These are phyloP conservation scores for Laguncularia racemosa DNA, from an alignment of 345 rosid genomes.

Conservation along the genomic window DNA sequence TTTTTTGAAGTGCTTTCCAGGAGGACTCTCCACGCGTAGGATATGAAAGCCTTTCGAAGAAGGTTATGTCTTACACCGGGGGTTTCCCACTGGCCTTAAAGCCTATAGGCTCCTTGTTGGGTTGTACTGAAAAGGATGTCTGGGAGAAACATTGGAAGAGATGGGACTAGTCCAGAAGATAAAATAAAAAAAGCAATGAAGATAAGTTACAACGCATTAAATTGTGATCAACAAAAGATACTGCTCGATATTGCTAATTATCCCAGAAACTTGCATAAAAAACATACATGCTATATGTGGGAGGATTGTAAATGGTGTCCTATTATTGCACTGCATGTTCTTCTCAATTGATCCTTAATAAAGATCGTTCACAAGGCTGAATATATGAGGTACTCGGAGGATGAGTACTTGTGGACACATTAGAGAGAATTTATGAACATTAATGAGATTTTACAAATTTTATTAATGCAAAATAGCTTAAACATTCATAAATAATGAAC, in stretches of 20 bases:
- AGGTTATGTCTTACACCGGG: too few relatives aligned
- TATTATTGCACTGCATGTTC: not conserved
- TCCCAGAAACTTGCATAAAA: not conserved
- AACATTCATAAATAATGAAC: too few relatives aligned
- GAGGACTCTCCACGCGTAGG: too few relatives aligned
- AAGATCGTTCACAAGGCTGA: not conserved
- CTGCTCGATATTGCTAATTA: not conserved
- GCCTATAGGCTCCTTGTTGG: not conserved
- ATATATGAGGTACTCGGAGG: too few relatives aligned
- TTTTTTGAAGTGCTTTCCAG: not conserved
- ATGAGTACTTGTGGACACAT: not conserved
- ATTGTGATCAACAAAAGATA: not conserved
- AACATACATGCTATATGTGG: not conserved
- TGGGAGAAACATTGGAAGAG: not conserved
- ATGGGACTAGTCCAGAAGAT: not conserved
- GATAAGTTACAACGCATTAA: not conserved
- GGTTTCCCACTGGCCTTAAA: too few relatives aligned
- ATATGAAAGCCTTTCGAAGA: too few relatives aligned
- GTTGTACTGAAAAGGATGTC: not conserved
- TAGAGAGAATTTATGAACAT: too few relatives aligned
- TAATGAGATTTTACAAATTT: too few relatives aligned
- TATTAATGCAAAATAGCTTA: too few relatives aligned
- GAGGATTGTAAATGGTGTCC: not conserved
- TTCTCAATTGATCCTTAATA: not conserved
- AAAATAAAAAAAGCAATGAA: not conserved